A percentile compares a stretch with the other conserved stretches of the same genome.
Conservation (phyloP, 441 rosid genomes). For the Omphalea diandra region DNA sequence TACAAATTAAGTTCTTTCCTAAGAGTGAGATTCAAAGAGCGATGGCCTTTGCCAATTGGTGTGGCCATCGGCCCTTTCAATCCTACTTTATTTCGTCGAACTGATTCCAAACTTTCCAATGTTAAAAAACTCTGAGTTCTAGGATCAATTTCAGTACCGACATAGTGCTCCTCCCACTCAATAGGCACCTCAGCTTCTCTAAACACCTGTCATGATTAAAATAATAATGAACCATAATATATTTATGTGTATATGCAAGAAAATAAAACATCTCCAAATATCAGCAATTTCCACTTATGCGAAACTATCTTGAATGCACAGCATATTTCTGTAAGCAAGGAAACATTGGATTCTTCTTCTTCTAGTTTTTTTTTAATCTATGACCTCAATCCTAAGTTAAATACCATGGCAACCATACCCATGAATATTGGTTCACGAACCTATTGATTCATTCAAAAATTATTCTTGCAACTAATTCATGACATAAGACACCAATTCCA, state of each 20-base stretch:
- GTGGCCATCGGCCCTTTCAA: slow-evolving; percentile 99
- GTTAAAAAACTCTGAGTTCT: slow-evolving; percentile 92
- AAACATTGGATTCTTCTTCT: neutral
- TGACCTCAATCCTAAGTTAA: neutral
- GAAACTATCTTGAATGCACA: neutral
- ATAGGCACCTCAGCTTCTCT: slow-evolving; percentile 75
- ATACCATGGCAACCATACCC: neutral
- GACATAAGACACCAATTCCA: neutral
- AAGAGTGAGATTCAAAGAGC: slow-evolving; percentile 89
- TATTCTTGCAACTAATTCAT: neutral
- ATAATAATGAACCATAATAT: neutral
- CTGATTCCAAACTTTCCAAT: slow-evolving; percentile 96
- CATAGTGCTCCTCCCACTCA: slow-evolving; percentile 94
- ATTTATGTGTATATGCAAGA: neutral
- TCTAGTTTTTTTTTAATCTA: no score
- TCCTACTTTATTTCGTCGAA: slow-evolving; percentile 68
- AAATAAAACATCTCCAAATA: neutral
- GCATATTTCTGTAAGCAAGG: neutral
- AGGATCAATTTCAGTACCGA: slow-evolving; percentile 73
- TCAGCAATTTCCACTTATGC: neutral
- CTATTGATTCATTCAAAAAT: neutral
- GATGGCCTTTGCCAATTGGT: slow-evolving; percentile 98
- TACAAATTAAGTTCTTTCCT: slow-evolving; percentile 93
- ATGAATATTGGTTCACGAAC: neutral
- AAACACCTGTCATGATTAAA: slow-evolving; percentile 52